Conservation (phyloP, 2,329 filamentous ascomycete species). For the Colletotrichum phormii region DNA sequence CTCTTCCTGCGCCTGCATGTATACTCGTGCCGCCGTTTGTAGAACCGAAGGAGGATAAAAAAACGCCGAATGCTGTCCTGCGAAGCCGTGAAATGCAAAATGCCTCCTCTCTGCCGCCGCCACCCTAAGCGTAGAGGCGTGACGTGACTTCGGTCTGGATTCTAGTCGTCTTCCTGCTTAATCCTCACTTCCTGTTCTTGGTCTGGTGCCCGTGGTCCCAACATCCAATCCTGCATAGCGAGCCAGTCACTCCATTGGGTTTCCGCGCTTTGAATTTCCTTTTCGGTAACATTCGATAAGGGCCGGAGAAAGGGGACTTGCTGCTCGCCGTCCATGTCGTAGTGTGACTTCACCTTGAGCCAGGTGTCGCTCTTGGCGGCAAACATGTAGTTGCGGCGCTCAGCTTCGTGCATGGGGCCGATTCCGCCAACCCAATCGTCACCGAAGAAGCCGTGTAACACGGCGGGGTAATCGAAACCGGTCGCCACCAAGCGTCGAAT, state of each 20-base stretch:
- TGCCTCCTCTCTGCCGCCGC: neutral
- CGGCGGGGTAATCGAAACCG: constrained; percentile 85
- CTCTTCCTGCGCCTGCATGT: constrained; percentile 2
- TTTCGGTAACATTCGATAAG: constrained; percentile 79
- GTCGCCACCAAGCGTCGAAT: constrained; percentile 91
- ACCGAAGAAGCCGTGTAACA: constrained; percentile 98
- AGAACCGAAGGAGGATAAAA: neutral
- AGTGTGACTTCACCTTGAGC: constrained; percentile 88
- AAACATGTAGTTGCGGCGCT: constrained; percentile 94
- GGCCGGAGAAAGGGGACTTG: constrained; percentile 89
- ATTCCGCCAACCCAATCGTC: constrained; percentile 88
- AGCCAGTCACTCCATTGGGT: constrained; percentile 93
- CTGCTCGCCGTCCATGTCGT: constrained; percentile 88
- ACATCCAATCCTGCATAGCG: constrained; percentile 98
- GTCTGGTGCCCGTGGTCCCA: constrained; percentile 80
- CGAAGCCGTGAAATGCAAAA: constrained; percentile 7
- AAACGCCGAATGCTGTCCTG: constrained; percentile 13
- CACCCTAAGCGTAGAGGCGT: neutral
- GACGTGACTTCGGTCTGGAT: neutral
- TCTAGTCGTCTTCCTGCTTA: constrained; percentile 30
- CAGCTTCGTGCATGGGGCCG: constrained; percentile 85
- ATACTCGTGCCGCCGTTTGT: neutral
- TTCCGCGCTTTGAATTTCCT: constrained; percentile 87
- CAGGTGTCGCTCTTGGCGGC: constrained; percentile 93
- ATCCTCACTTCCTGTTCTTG: constrained; percentile 28